Conservation (phyloP, 1,139 yeast genomes). For the Candida mesenterica region DNA sequence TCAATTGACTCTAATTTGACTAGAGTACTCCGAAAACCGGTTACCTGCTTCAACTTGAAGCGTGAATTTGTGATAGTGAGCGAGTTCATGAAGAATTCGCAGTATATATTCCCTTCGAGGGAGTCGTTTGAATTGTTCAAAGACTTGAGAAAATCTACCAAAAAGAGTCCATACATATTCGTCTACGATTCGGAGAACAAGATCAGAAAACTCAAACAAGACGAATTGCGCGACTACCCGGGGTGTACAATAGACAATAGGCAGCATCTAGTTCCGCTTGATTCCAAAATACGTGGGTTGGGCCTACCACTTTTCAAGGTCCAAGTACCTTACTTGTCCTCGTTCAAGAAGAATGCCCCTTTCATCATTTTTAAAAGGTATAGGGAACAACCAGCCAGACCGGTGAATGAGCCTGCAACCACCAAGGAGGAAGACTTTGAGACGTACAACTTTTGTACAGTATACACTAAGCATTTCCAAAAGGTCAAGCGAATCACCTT, state of each 20-base stretch:
- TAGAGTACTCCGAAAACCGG: slow-evolving; percentile 13
- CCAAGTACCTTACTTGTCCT: slow-evolving; percentile 35
- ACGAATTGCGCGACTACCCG: slow-evolving; percentile 1
- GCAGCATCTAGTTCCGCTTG: slow-evolving; percentile 34
- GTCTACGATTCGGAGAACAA: slow-evolving; percentile 25
- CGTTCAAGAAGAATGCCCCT: slow-evolving; percentile 38
- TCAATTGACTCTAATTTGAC: slow-evolving; percentile 10
- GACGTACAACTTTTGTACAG: slow-evolving; percentile 35
- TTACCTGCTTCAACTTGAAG: slow-evolving; percentile 24
- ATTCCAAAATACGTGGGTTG: slow-evolving; percentile 29
- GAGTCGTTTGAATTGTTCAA: slow-evolving; percentile 34
- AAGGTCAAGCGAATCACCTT: slow-evolving; percentile 31
- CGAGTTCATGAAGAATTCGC: slow-evolving; percentile 33
- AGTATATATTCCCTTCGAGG: slow-evolving; percentile 30
- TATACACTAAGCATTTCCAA: slow-evolving; percentile 29
- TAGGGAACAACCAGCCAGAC: slow-evolving; percentile 32
- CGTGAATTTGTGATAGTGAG: slow-evolving; percentile 30
- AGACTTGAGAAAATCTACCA: slow-evolving; percentile 22
- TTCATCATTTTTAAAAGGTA: slow-evolving; percentile 32
- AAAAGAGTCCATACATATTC: slow-evolving; percentile 23
- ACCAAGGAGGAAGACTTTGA: slow-evolving; percentile 21
- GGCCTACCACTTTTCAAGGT: slow-evolving; percentile 42
- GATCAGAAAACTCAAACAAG: slow-evolving; percentile 16
- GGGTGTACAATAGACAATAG: slow-evolving; percentile 25
- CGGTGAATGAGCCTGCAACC: slow-evolving; percentile 10